A percentile compares a stretch with the other conserved stretches of the same genome.
These are phyloP conservation scores for Cercophora newfieldiana DNA, from an alignment of 495 filamentous ascomycete genomes.

Conservation along the genomic window DNA sequence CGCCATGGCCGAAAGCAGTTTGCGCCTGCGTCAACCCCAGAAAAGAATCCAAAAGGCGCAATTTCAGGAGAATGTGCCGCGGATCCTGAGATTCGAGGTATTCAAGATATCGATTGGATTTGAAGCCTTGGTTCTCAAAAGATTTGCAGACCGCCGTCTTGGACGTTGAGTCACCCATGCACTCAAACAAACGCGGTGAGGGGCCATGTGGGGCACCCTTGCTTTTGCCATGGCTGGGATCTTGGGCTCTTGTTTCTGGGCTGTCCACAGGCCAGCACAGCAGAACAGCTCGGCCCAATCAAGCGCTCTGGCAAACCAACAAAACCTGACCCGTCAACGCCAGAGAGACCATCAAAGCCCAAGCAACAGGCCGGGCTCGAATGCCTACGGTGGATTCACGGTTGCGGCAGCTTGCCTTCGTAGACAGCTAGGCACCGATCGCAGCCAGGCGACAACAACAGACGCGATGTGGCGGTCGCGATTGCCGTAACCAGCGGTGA, in stretches of 20 bases:
- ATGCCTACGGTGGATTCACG: not conserved
- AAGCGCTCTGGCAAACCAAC: conserved; percentile 4
- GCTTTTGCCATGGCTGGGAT: not conserved
- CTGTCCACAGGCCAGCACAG: conserved; percentile 7
- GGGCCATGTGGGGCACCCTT: not conserved
- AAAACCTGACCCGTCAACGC: not conserved
- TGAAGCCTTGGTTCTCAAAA: not conserved
- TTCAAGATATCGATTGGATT: conserved; percentile 15
- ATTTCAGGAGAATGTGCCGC: not conserved
- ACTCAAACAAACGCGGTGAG: conserved; percentile 10
- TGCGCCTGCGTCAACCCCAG: conserved; percentile 15
- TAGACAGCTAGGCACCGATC: not conserved
- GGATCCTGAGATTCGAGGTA: not conserved
- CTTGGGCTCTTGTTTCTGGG: conserved; percentile 8
- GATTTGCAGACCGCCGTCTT: not conserved
- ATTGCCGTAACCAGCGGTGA: not conserved
- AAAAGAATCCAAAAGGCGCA: conserved; percentile 1
- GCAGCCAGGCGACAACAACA: not conserved
- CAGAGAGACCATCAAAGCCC: conserved; percentile 16
- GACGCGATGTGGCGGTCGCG: conserved; percentile 3
- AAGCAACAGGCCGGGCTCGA: conserved; percentile 8
- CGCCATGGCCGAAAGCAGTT: conserved; percentile 25
- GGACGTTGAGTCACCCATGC: conserved; percentile 16
- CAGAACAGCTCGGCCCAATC: conserved; percentile 19
- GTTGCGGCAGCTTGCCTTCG: no score